Conservation (phyloP, 1,139 yeast genomes). For the Yarrowia galli region DNA sequence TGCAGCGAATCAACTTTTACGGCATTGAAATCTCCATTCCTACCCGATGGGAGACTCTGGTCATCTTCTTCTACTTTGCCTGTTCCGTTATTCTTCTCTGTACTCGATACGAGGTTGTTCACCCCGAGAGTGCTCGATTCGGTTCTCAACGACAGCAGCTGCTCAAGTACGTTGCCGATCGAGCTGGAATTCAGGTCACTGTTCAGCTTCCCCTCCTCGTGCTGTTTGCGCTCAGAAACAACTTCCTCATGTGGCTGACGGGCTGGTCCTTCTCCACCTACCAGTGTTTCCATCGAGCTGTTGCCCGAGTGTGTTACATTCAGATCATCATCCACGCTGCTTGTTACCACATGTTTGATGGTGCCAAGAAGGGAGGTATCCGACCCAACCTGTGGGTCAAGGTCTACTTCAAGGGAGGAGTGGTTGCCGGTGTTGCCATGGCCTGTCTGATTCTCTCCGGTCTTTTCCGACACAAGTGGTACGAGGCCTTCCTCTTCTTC, state of each 20-base stretch:
- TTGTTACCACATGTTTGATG: conserved; percentile 48
- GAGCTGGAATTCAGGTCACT: conserved; percentile 69
- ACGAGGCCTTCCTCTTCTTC: conserved; percentile 57
- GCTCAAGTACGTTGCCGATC: conserved; percentile 59
- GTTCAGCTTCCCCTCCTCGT: conserved; percentile 63
- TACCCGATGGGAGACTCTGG: conserved; percentile 65
- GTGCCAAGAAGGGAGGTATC: conserved; percentile 31
- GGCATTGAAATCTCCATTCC: conserved; percentile 57
- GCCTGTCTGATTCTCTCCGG: conserved; percentile 60
- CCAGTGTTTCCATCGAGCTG: conserved; percentile 66
- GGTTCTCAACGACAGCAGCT: conserved; percentile 54
- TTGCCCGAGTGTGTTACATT: conserved; percentile 59
- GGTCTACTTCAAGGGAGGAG: conserved; percentile 61
- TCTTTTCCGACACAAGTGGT: conserved; percentile 56
- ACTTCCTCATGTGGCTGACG: conserved; percentile 62
- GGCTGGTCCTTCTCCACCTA: conserved; percentile 70
- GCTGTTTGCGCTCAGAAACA: conserved; percentile 67
- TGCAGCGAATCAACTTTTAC: conserved; percentile 44
- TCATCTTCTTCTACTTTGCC: conserved; percentile 58
- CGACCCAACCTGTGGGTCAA: conserved; percentile 41
- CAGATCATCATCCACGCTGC: conserved; percentile 56
- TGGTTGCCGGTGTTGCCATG: conserved; percentile 59
- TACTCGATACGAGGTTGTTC: conserved; percentile 55
- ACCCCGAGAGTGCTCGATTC: conserved; percentile 53
- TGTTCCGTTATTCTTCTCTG: conserved; percentile 56